Percentiles rank a stretch among this genome's conserved stretches.
These are phyloP conservation scores for Solanum gracilifrons DNA, from an alignment of 257 asterid species.

Conservation along the genomic window DNA sequence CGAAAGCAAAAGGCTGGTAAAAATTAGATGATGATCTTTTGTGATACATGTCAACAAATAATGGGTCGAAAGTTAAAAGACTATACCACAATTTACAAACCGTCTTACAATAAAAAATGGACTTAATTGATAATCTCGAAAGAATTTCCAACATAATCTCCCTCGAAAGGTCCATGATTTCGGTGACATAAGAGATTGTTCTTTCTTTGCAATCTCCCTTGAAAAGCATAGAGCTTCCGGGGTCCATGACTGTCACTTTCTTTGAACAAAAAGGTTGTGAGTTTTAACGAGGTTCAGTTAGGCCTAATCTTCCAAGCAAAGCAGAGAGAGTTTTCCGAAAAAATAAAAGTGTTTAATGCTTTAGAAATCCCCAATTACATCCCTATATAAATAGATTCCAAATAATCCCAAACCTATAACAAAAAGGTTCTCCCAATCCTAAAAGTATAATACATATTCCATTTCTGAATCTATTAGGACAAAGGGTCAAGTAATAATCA, in stretches of 20 bases:
- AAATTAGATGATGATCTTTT: background rate
- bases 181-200: background rate
- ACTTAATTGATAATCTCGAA: background rate
- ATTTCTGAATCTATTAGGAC: background rate
- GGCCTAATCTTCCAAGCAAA: background rate
- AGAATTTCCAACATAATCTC: background rate
- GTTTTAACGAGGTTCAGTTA: too few relatives aligned
- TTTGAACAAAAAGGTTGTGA: too few relatives aligned
- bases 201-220: background rate
- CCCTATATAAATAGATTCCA: background rate
- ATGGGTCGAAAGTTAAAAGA: background rate
- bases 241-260: background rate
- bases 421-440: background rate
- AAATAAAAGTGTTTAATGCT: background rate
- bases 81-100: background rate
- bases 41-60: background rate
- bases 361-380: too few relatives aligned
- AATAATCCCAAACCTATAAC: background rate
- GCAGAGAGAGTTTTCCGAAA: too few relatives aligned
- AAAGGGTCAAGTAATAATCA: too few relatives aligned
- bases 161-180: background rate
- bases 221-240: background rate
- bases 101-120: background rate
- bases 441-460: background rate
- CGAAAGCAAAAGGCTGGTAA: background rate